Evolutionary conservation across 768 basidiomycete genomes (phyloP).

Genomic region (Cytidiella melzeri): DNA sequence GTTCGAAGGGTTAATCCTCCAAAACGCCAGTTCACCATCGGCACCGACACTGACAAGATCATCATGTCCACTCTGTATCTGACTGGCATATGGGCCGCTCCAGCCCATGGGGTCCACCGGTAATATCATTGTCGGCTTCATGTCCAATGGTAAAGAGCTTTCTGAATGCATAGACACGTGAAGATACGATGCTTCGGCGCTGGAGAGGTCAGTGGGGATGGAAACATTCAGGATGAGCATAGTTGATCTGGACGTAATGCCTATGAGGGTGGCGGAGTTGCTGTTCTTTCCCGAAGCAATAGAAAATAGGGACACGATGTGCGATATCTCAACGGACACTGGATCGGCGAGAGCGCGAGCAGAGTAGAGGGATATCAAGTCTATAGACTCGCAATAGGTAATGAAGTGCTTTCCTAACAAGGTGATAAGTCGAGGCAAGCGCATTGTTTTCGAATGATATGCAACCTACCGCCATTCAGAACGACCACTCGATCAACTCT

Average conservation of each 20-base stretch:
- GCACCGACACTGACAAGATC: constrained; percentile 73
- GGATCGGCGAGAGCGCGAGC: constrained; percentile 22
- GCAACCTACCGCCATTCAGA: constrained; percentile 50
- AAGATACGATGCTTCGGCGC: constrained; percentile 23
- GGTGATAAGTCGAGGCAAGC: no score
- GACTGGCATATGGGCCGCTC: constrained; percentile 31
- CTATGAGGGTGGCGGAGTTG: constrained; percentile 50
- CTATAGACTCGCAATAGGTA: constrained; percentile 47
- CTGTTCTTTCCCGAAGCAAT: constrained; percentile 35
- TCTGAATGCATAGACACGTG: constrained; percentile 42
- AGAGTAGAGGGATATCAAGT: constrained; percentile 48
- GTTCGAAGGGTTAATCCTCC: constrained; percentile 50
- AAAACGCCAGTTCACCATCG: constrained; percentile 80
- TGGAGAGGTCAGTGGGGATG: constrained; percentile 9
- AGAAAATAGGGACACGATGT: constrained; percentile 55
- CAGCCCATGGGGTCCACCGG: constrained; percentile 89
- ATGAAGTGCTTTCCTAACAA: constrained; percentile 46
- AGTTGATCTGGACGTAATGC: constrained; percentile 53
- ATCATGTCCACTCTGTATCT: constrained; percentile 39
- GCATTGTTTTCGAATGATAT: not conserved
- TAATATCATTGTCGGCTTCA: constrained; percentile 42
- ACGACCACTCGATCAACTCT: constrained; percentile 65
- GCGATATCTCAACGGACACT: constrained; percentile 38
- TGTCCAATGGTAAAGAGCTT: constrained; percentile 45
- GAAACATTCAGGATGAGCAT: constrained; percentile 50